Percentiles rank a stretch among this genome's conserved stretches.
These are phyloP conservation scores for Russula abietina DNA, from an alignment of 768 basidiomycete genomes.

Conservation along the genomic window DNA sequence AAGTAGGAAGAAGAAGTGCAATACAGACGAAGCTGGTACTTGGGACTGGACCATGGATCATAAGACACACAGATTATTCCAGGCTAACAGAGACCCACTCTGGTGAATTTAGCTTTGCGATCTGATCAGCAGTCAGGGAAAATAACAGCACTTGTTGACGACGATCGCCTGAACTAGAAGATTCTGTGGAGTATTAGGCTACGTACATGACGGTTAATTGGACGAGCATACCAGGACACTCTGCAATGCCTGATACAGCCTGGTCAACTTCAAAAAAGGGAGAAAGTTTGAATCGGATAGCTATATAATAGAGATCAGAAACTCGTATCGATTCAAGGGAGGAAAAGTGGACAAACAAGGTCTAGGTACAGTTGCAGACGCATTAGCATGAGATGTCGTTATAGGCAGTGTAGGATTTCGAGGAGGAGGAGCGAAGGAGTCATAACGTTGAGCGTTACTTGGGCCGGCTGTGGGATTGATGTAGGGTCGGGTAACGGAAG, in stretches of 20 bases:
- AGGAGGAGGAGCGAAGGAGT: conserved; percentile 28
- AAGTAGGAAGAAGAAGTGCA: conserved; percentile 83
- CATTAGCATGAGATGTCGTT: neutral
- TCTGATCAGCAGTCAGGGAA: conserved; percentile 59
- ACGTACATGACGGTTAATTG: neutral
- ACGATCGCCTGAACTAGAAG: conserved; percentile 71
- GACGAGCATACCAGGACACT: conserved; percentile 67
- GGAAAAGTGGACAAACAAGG: neutral
- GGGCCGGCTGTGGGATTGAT: conserved; percentile 29
- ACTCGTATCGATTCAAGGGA: neutral
- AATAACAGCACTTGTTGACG: conserved; percentile 58
- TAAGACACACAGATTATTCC: neutral
- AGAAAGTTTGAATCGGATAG: conserved; percentile 70
- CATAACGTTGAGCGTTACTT: conserved; percentile 45
- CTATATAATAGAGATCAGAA: conserved; percentile 35
- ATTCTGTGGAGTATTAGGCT: conserved; percentile 44
- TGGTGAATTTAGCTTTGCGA: conserved; percentile 49
- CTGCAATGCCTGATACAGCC: conserved; percentile 53
- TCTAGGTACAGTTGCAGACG: conserved; percentile 2
- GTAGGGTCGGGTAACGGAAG: conserved; percentile 12
- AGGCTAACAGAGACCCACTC: conserved; percentile 25
- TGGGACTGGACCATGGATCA: conserved; percentile 39
- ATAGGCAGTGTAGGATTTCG: conserved; percentile 17
- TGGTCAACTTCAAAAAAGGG: conserved; percentile 72
- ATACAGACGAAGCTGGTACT: conserved; percentile 78